Evolutionary conservation across 2,329 filamentous ascomycete genomes (phyloP).

Genomic region (Botryotinia globosa): DNA sequence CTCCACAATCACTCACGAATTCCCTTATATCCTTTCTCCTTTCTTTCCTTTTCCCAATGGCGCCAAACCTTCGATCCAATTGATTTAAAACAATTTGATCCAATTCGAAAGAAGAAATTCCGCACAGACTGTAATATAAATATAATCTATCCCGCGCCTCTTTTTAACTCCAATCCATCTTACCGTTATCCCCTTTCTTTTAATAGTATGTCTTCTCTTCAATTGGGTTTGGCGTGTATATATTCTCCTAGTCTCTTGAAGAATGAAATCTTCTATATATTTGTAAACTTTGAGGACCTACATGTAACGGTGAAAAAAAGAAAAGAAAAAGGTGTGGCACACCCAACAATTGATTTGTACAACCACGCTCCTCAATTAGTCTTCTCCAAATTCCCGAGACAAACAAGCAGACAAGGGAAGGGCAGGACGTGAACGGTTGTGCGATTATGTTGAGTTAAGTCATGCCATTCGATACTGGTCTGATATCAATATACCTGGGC

Average conservation of each 20-base stretch:
- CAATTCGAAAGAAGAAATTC: not conserved
- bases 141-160: not conserved
- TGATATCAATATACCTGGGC: not conserved
- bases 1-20: not conserved
- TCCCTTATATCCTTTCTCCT: not conserved
- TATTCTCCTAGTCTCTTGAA: not conserved
- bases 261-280: not conserved
- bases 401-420: not conserved
- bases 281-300: not conserved
- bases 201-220: not conserved
- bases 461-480: not conserved
- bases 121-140: constrained; percentile 13
- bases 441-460: not conserved
- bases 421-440: not conserved
- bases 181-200: not conserved
- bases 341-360: not conserved
- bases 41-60: not conserved
- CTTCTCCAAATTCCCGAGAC: not conserved
- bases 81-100: constrained; percentile 3
- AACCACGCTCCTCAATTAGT: not conserved
- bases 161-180: not conserved
- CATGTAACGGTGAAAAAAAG: not conserved
- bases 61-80: constrained; percentile 2
- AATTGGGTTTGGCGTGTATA: not conserved
- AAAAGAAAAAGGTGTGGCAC: not conserved